These are phyloP conservation scores for Talaromyces sp. DNA, from an alignment of 2,329 filamentous ascomycete genomes.

Conservation along the genomic window DNA sequence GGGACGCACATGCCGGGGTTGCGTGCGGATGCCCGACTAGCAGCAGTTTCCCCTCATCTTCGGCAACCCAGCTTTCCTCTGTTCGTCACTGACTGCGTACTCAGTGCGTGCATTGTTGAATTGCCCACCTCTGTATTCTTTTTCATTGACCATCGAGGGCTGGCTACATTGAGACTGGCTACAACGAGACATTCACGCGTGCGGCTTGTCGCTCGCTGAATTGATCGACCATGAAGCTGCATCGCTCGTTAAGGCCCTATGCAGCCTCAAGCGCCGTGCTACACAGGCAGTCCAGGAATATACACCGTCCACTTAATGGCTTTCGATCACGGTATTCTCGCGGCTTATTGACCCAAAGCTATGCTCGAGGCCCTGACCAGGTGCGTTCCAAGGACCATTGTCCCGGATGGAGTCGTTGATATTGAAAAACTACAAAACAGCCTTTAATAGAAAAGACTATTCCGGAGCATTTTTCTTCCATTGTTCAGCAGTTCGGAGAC, in stretches of 20 bases:
- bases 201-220: not conserved
- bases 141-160: not conserved
- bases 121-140: not conserved
- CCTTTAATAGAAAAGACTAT: conserved; percentile 44
- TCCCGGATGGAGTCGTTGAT: not conserved
- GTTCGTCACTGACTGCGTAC: not conserved
- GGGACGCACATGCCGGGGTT: not conserved
- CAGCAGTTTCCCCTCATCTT: not conserved
- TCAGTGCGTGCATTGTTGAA: not conserved
- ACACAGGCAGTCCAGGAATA: not conserved
- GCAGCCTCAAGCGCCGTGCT: not conserved
- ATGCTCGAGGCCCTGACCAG: conserved; percentile 24
- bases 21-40: too few species aligned
- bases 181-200: not conserved
- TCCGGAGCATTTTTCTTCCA: conserved; percentile 39
- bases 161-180: too few species aligned
- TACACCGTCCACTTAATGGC: not conserved
- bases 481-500: conserved; percentile 40
- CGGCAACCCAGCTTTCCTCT: not conserved
- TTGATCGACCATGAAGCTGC: not conserved
- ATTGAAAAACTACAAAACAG: conserved; percentile 16
- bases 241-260: not conserved
- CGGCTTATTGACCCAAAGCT: conserved; percentile 22
- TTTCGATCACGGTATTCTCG: conserved; percentile 8
- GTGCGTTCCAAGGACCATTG: conserved; percentile 14